Base-by-base conservation (phyloP, 345 rosid species). In the Eutrema heterophyllum region DNA sequence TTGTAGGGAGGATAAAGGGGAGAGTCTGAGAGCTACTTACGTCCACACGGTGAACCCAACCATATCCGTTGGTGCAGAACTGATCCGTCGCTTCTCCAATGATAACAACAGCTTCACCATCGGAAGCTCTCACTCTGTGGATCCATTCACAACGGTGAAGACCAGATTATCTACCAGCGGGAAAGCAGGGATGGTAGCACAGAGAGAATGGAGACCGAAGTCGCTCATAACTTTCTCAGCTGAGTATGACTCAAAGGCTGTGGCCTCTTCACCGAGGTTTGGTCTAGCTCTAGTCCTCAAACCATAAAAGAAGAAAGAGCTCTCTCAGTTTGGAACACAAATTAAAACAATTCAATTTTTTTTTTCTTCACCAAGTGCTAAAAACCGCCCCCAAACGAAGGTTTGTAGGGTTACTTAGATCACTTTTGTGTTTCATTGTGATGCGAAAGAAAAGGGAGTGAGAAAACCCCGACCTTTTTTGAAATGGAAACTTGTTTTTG, bases 121-220 rank as follows among this genome's bases (percentile, higher is more conserved):
- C 1, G 97, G 97, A 71, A 85, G 88, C 64, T 79, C 85, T 57
- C 89, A 87, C 79, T 75, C 48, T 1, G 32, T 87, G 52, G 84
- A 89, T 80, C 86, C 86, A 6, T 58, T 82, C 7, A 91, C 96
- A 7, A 68, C 78, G 29, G 81, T 91, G 35, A 89, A 89, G 76
- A 68, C 93, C 0, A 81, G 93, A 39, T 71, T 87, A 29, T 85
- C 87, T 4, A 72, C 83, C 81, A 85, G 49, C 13, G 96, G 96
- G 35, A 89, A 80, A 82, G 84, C 78, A 64, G 93, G 86, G 13
- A 72, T 87, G 83, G 82, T 84, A 12, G 82, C 77, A 64, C 93
- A 91, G 75, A 85, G 75, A 30, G 93, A 86, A 72, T 91, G 97
- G 97, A 86, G 96, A 81, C 90, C 90, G 0, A 89, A 85, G 64